phyloP scores from a whole-genome alignment of 2,329 filamentous ascomycete species.

The Neurospora sp. region DNA sequence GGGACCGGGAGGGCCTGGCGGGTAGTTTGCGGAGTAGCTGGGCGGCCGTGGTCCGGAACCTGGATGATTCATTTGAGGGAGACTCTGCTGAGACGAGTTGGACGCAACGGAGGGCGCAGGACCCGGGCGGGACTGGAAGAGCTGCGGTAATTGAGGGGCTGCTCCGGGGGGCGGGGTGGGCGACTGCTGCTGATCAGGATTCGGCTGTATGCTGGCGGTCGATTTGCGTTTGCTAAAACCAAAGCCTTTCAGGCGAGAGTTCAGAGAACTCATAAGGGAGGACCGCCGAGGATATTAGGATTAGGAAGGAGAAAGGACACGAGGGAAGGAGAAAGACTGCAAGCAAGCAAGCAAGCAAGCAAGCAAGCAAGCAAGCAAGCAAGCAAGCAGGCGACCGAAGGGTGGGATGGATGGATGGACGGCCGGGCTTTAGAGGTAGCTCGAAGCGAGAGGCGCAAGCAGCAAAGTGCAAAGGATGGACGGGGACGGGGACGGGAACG shows the following conservation, averaged over 20 bases:
- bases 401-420: constrained; percentile 9
- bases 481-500: background rate
- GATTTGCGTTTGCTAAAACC: constrained; percentile 76
- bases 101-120: constrained; percentile 36
- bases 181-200: constrained; percentile 33
- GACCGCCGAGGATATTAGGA: constrained; percentile 8
- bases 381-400: constrained; percentile 10
- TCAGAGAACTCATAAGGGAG: constrained; percentile 65
- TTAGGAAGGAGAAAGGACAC: constrained; percentile 26
- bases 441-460: background rate
- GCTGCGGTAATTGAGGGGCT: constrained; percentile 40
- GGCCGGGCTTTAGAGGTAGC: background rate
- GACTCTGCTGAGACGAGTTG: constrained; percentile 36
- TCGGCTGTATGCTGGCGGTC: constrained; percentile 46
- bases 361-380: constrained; percentile 19
- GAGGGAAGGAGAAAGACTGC: constrained; percentile 19
- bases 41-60: constrained; percentile 51
- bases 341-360: constrained; percentile 18
- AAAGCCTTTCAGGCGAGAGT: constrained; percentile 69
- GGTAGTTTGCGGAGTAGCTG: constrained; percentile 52
- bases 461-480: background rate
- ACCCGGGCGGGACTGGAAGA: constrained; percentile 31
- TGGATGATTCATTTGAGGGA: constrained; percentile 52
- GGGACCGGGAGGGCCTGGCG: constrained; percentile 35
- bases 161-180: constrained; percentile 27